These are phyloP conservation scores for Macrotyloma uniflorum DNA, from an alignment of 306 rosid genomes.

Conservation along the genomic window DNA sequence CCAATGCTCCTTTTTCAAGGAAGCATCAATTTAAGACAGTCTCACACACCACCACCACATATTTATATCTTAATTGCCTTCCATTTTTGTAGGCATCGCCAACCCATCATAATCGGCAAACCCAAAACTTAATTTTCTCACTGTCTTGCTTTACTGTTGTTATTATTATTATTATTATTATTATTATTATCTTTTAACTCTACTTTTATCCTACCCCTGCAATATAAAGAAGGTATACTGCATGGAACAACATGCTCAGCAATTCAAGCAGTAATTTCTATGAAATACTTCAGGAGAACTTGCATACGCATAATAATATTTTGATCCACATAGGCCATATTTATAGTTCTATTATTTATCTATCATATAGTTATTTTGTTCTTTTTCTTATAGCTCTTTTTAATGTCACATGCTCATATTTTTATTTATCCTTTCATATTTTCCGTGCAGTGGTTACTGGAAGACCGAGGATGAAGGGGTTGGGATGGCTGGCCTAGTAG, in stretches of 20 bases:
- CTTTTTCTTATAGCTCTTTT: not conserved
- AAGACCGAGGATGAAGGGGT: slow-evolving; percentile 76
- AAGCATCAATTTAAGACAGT: slow-evolving; percentile 13
- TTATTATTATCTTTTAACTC: not conserved
- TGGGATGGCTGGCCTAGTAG: slow-evolving; percentile 77
- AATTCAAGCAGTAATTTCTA: not conserved
- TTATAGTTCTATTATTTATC: slow-evolving; percentile 9
- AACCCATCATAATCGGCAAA: not conserved
- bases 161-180: not conserved
- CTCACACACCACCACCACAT: too few relatives aligned
- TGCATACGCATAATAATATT: not conserved
- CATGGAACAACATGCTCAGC: not conserved
- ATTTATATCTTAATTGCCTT: not conserved
- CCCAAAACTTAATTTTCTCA: not conserved
- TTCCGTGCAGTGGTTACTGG: slow-evolving; percentile 67
- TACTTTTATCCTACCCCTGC: not conserved
- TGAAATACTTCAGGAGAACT: not conserved
- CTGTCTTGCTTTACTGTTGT: not conserved
- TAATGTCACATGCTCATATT: not conserved
- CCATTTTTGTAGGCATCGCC: not conserved
- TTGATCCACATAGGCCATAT: not conserved
- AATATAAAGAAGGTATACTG: not conserved
- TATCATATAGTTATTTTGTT: not conserved
- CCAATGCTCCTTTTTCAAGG: not conserved
- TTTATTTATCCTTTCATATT: not conserved